These are phyloP conservation scores for Eucalyptus marginata DNA, from an alignment of 345 rosid species.

Conservation along the genomic window DNA sequence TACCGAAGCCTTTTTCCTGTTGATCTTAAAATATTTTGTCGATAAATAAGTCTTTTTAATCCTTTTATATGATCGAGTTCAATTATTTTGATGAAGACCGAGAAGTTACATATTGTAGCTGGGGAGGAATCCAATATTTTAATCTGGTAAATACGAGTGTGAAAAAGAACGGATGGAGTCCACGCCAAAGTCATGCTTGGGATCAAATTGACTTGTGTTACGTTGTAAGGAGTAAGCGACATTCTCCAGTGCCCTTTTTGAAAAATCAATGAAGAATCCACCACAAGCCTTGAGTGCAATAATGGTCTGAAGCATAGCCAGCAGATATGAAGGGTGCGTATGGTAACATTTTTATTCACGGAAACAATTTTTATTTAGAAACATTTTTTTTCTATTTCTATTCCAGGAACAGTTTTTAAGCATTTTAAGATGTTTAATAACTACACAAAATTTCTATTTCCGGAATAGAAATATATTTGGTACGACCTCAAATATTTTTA, in stretches of 20 bases:
- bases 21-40: neutral
- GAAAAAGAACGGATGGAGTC: too few species aligned
- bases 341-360: too few species aligned
- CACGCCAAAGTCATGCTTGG: neutral
- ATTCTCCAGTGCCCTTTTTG: neutral
- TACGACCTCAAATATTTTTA: too few species aligned
- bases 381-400: too few species aligned
- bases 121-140: neutral
- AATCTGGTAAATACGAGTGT: neutral
- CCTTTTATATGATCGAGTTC: neutral
- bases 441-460: too few species aligned
- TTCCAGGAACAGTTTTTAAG: accelerated
- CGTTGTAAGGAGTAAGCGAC: neutral
- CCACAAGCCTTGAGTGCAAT: neutral
- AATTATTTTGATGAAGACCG: neutral
- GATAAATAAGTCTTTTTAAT: too few species aligned
- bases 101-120: neutral
- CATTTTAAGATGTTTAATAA: too few species aligned
- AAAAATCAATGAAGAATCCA: neutral
- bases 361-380: too few species aligned
- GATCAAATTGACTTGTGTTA: neutral
- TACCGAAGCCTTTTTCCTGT: neutral
- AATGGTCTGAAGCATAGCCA: too few species aligned
- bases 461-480: too few species aligned
- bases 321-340: neutral